A percentile compares a stretch with the other conserved stretches of the same genome.
These are phyloP conservation scores for Termitomyces sp. DNA, from an alignment of 768 basidiomycete genomes.

Conservation along the genomic window DNA sequence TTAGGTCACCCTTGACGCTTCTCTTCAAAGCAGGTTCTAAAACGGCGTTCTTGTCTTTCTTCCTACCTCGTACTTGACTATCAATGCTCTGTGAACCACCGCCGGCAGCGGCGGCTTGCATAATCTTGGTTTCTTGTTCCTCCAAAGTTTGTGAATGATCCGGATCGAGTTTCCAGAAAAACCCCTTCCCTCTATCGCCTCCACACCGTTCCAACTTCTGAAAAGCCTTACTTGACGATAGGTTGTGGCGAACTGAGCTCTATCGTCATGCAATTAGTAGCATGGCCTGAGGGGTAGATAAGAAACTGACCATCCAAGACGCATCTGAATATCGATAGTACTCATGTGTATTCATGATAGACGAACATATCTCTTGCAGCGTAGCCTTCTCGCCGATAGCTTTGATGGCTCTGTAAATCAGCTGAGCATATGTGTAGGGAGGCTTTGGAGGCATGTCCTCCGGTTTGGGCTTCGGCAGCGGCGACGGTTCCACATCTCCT, in stretches of 20 bases:
- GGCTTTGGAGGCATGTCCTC: slow-evolving; percentile 87
- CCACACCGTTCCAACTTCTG: slow-evolving; percentile 82
- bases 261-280: slow-evolving; percentile 19
- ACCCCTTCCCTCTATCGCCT: slow-evolving; percentile 87
- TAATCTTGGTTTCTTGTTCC: slow-evolving; percentile 59
- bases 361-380: slow-evolving; percentile 84
- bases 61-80: slow-evolving; percentile 30
- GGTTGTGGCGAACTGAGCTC: slow-evolving; percentile 92
- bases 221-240: slow-evolving; percentile 91
- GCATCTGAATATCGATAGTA: slow-evolving; percentile 86
- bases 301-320: slow-evolving; percentile 80
- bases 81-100: slow-evolving; percentile 23
- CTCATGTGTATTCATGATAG: slow-evolving; percentile 85
- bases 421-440: slow-evolving; percentile 82
- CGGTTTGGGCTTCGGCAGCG: slow-evolving; percentile 42
- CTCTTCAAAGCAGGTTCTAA: slow-evolving; percentile 64
- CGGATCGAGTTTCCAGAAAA: slow-evolving; percentile 89
- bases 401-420: slow-evolving; percentile 87
- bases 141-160: slow-evolving; percentile 61
- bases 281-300: background rate
- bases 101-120: slow-evolving; percentile 27
- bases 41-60: slow-evolving; percentile 52
- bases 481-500: slow-evolving; percentile 34
- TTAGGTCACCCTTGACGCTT: slow-evolving; percentile 59
- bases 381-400: slow-evolving; percentile 81